Conservation (phyloP, 2,329 filamentous ascomycete genomes). For the Ceratocystis colombiana region DNA sequence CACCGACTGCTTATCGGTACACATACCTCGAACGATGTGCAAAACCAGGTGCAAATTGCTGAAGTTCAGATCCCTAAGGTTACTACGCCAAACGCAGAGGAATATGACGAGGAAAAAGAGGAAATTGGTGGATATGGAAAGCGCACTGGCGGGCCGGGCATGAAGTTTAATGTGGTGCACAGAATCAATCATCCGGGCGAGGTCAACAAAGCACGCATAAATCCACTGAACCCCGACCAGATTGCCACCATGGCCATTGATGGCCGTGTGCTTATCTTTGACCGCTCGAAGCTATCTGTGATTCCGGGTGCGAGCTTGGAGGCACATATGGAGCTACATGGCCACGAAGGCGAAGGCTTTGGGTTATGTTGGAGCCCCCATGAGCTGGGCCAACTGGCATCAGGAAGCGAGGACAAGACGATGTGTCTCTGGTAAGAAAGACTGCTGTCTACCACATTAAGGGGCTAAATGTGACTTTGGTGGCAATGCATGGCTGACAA, state of each 20-base stretch:
- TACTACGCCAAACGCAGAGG: conserved; percentile 59
- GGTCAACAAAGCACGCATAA: conserved; percentile 96
- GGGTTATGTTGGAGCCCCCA: conserved; percentile 89
- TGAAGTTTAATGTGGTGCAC: conserved; percentile 87
- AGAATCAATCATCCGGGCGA: conserved; percentile 94
- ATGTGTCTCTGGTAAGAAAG: conserved; percentile 67
- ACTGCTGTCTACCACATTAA: neutral
- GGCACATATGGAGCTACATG: conserved; percentile 73
- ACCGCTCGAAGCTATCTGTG: conserved; percentile 84
- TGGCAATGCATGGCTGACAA: conserved; percentile 24
- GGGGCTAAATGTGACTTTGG: neutral
- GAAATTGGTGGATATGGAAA: conserved; percentile 91
- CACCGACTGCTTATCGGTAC: conserved; percentile 90
- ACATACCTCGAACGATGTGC: conserved; percentile 74
- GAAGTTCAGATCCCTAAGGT: conserved; percentile 85
- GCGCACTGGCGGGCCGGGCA: conserved; percentile 55
- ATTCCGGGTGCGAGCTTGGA: conserved; percentile 63
- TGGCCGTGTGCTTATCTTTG: conserved; percentile 82
- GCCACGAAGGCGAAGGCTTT: conserved; percentile 83
- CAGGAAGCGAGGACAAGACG: conserved; percentile 84
- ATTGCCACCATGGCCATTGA: conserved; percentile 89
- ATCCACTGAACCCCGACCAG: conserved; percentile 93
- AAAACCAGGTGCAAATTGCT: conserved; percentile 91
- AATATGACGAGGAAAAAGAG: conserved; percentile 84
- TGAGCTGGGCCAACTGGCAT: conserved; percentile 67